Conservation (phyloP, 1,284 basidiomycete species). For the Pascua sp. region DNA sequence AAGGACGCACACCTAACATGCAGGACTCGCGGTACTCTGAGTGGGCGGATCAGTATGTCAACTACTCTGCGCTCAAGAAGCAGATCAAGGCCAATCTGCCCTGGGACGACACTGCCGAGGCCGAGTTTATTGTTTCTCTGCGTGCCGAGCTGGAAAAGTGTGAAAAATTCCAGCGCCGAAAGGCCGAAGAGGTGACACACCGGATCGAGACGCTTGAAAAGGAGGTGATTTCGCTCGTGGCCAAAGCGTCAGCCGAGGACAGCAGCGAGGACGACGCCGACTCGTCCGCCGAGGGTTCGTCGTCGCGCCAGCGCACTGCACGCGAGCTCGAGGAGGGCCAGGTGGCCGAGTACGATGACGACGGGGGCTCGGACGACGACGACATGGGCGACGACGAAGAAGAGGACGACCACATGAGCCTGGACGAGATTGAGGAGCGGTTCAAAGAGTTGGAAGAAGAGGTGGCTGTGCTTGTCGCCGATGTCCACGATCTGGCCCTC, state of each 20-base stretch:
- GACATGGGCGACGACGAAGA: constrained; percentile 49
- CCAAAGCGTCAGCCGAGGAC: constrained; percentile 28
- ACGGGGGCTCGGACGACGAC: constrained; percentile 59
- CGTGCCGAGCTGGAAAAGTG: constrained; percentile 91
- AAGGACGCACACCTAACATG: constrained; percentile 5
- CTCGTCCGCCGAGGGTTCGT: constrained; percentile 9
- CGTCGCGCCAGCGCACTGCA: constrained; percentile 15
- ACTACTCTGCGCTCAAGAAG: constrained; percentile 84
- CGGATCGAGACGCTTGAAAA: constrained; percentile 78
- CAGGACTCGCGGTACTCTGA: constrained; percentile 81
- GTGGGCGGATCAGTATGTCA: constrained; percentile 85
- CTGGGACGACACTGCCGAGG: constrained; percentile 78
- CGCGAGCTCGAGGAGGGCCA: constrained; percentile 35
- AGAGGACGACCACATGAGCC: constrained; percentile 53
- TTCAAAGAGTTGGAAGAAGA: constrained; percentile 91
- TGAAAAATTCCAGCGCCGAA: constrained; percentile 87
- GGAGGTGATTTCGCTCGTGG: constrained; percentile 71
- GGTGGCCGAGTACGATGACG: constrained; percentile 53
- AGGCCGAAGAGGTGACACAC: constrained; percentile 77
- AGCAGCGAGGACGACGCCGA: constrained; percentile 51
- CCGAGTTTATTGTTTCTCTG: constrained; percentile 71
- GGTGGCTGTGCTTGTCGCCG: constrained; percentile 91
- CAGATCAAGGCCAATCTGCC: constrained; percentile 64
- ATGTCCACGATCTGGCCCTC: constrained; percentile 94
- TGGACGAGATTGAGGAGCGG: constrained; percentile 77